Evolutionary conservation across 192 early-diverging fungal species (phyloP).

Genomic region (Coemansia sp.): DNA sequence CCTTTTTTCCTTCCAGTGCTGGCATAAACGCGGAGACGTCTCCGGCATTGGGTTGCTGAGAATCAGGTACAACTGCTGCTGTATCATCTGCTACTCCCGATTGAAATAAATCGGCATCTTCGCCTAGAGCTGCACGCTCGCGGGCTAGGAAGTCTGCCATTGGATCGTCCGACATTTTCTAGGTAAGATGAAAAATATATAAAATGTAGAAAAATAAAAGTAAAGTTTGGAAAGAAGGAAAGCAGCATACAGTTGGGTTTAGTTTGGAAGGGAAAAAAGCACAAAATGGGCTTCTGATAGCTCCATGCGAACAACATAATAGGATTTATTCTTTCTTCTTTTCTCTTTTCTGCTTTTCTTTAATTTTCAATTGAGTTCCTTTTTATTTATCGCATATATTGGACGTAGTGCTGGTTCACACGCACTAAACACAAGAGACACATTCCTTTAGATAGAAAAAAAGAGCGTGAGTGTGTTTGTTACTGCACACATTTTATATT

Average conservation of each 20-base stretch:
- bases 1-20: no score
- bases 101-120: constrained; percentile 66
- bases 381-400: no score
- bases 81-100: constrained; percentile 1
- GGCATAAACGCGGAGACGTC: no score
- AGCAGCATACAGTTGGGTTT: neutral
- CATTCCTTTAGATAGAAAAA: no score
- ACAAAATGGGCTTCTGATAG: no score
- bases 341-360: neutral
- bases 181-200: neutral
- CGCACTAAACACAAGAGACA: no score
- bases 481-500: no score
- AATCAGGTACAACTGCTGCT: neutral
- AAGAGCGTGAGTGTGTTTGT: no score
- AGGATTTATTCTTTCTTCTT: no score
- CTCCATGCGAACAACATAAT: no score
- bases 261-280: no score
- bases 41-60: neutral
- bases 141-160: constrained; percentile 75
- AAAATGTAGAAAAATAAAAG: constrained; percentile 6
- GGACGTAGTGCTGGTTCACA: no score
- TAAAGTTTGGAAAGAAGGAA: constrained; percentile 4
- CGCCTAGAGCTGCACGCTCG: constrained; percentile 70
- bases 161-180: constrained; percentile 59
- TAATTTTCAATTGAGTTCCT: neutral